Conservation (phyloP, 768 basidiomycete species). For the Lactarius tabidus region DNA sequence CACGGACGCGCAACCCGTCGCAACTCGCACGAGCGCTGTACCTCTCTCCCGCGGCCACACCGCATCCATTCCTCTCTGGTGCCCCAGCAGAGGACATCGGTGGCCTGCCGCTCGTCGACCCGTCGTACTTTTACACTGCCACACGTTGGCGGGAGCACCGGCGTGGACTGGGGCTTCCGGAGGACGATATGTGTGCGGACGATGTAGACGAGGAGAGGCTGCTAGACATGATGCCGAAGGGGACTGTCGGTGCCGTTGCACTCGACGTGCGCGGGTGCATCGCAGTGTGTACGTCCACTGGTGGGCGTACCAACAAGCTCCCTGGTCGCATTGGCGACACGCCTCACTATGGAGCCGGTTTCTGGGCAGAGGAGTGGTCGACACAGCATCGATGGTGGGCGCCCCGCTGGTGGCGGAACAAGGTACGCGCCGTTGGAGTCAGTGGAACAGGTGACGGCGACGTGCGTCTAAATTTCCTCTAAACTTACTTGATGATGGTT, state of each 20-base stretch:
- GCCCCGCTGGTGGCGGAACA: slow-evolving; percentile 34
- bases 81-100: slow-evolving; percentile 58
- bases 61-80: slow-evolving; percentile 72
- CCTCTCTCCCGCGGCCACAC: slow-evolving; percentile 55
- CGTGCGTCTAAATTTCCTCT: slow-evolving; percentile 40
- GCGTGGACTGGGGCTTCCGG: slow-evolving; percentile 67
- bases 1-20: slow-evolving; percentile 67
- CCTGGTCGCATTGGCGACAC: slow-evolving; percentile 84
- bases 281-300: slow-evolving; percentile 70
- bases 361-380: slow-evolving; percentile 81
- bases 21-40: slow-evolving; percentile 67
- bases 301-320: slow-evolving; percentile 79
- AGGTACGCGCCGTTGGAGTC: slow-evolving; percentile 57
- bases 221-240: slow-evolving; percentile 61
- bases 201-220: slow-evolving; percentile 27
- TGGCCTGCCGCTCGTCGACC: slow-evolving; percentile 54
- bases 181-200: slow-evolving; percentile 48
- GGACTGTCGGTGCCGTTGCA: slow-evolving; percentile 84
- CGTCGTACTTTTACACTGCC: slow-evolving; percentile 76
- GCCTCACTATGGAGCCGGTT: slow-evolving; percentile 70
- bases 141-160: slow-evolving; percentile 75
- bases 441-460: slow-evolving; percentile 86
- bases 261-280: slow-evolving; percentile 73
- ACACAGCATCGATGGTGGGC: slow-evolving; percentile 38
- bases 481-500: background rate